Base-by-base conservation (phyloP, 805 yeast species). In the Ogataea philodendri region DNA sequence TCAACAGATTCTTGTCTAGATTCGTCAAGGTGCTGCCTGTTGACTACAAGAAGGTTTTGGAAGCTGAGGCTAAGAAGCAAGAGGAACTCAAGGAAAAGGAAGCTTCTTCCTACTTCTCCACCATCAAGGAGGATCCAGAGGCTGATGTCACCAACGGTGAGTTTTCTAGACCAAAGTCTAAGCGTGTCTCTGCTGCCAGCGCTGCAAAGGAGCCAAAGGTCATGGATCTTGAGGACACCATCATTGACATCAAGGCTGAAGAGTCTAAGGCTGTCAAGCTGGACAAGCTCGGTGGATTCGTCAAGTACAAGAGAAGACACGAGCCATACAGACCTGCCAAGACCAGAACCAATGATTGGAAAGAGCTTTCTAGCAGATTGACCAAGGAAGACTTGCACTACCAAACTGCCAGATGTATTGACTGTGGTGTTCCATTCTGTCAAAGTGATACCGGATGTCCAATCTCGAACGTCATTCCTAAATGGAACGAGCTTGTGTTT, bases 401-500 rank as follows among this genome's bases (percentile, higher is more conserved):
- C 60, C 97, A 90, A 69, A 85, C 97, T 40, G 96, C 97, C 10
- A 79, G 98, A 65, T 90, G 98, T 74, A 90, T 93, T 95, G 97
- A 90, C 66, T 90, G 98, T 72, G 98, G 98, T 71, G 94, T 93
- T 52, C 98, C 98, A 41, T 90, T 90, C 78, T 90, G 98, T 72
- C 94, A 90, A 57, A 83, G 95, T 30, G 97, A 90, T 63, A 84
- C 96, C 27, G 98, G 98, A 42, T 90, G 98, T 69, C 98, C 98
- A 35, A 84, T 90, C 49, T 88, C 97, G 35, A 90, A 90, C 66
- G 81, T 90, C 52, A 90, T 90, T 69, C 98, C 98, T 46, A 89
- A 90, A 66, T 93, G 96, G 90, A 93, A 90, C 63, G 97, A 89
- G 61, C 75, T 93, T 50, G 96, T 90, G 13, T 90, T 88, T 77